Evolutionary conservation across 2,329 filamentous ascomycete species (phyloP), one percentile per base, ranked within the genome.

Genomic region (Zasmidium cellare): DNA sequence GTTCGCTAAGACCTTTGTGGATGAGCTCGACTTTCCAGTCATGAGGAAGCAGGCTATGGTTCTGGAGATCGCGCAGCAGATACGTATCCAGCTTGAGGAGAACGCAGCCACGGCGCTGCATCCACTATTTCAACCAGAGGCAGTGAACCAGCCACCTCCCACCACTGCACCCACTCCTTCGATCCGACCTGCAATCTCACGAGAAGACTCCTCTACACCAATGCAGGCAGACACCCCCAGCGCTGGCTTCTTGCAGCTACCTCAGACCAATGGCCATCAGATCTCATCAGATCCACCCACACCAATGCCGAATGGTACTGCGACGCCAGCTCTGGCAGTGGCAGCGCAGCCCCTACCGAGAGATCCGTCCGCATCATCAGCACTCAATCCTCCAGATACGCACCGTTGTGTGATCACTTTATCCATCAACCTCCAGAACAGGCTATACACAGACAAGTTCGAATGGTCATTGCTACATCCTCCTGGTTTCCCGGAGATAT

Each of bases 381-480:
- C 92, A 44, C 84, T 88, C 69, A 96, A 96, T 71, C 92, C 91
- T 3, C 92, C 97, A 71, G 93, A 97, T 74, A 92, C 91, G 2
- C 97, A 97, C 75, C 87, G 94, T 50, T 97, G 94, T 72, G 89
- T 97, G 67, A 87, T 99, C 65, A 90, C 86, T 46, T 80, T 99
- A 46, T 96, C 90, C 71, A 90, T 99, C 69, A 97, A 96, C 70
- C 82, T 97, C 20, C 87, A 92, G 53, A 96, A 96, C 56, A 87
- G 90, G 67, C 83, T 97, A 12, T 97, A 97, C 75, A 96, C 91
- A 2, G 94, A 99, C 80, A 96, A 92, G 71, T 97, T 99, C 64
- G 93, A 97, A 73, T 97, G 93, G 93, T 97, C 93, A 3, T 80
- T 99, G 19, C 81, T 96, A 18, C 92, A 97, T 69, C 92, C 92